A percentile compares a stretch with the other conserved stretches of the same genome.
Evolutionary conservation across 805 yeast species (phyloP).

Genomic region (Candida ulmi): DNA sequence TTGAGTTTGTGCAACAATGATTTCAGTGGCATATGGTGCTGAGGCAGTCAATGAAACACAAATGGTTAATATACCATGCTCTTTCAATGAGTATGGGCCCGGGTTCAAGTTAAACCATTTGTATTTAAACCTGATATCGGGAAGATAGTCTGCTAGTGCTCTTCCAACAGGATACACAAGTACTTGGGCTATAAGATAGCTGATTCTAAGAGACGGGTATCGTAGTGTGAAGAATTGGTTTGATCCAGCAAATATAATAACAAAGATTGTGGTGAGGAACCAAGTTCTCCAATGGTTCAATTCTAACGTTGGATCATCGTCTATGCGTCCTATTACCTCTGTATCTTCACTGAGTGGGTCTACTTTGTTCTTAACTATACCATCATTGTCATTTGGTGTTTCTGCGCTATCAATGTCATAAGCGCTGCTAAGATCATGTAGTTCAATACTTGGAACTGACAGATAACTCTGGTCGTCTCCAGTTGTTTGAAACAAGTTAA

Average conservation of each 20-base stretch:
- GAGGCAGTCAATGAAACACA: constrained; percentile 39
- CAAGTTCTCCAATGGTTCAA: constrained; percentile 50
- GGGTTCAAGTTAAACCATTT: constrained; percentile 39
- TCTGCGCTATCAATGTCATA: no score
- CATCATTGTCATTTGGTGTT: no score
- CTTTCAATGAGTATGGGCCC: constrained; percentile 47
- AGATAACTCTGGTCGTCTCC: neutral
- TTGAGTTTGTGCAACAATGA: constrained; percentile 42
- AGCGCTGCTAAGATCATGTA: neutral
- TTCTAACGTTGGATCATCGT: constrained; percentile 40
- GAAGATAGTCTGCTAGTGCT: constrained; percentile 28
- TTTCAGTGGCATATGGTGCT: constrained; percentile 54
- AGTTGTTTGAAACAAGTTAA: neutral
- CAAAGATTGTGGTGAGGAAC: constrained; percentile 41
- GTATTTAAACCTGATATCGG: constrained; percentile 28
- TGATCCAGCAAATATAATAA: constrained; percentile 48
- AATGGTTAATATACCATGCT: constrained; percentile 45
- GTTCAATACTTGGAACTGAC: neutral
- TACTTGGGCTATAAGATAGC: constrained; percentile 26
- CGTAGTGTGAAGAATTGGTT: constrained; percentile 50
- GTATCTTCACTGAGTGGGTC: no score
- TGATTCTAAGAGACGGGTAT: constrained; percentile 41
- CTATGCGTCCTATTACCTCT: no score
- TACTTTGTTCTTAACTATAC: no score
- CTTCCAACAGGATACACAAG: constrained; percentile 24